Evolutionary conservation across 2,329 filamentous ascomycete species (phyloP).

Genomic region (Microcyclosporella mali): DNA sequence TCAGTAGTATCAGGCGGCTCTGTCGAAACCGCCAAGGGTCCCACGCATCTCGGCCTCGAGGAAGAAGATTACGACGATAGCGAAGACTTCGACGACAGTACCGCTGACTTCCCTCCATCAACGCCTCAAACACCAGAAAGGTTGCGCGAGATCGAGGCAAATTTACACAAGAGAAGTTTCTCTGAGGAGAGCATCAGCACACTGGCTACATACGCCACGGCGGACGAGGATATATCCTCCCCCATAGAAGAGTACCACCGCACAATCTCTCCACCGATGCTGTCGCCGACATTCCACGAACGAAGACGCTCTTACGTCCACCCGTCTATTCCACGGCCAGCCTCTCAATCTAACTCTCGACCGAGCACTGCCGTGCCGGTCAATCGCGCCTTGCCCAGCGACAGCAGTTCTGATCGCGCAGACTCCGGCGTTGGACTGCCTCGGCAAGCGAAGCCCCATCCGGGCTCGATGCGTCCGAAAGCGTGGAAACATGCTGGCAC

Average conservation of each 20-base stretch:
- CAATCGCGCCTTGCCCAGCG: slow-evolving; percentile 1
- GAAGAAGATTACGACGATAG: slow-evolving; percentile 3
- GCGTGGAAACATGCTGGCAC: neutral
- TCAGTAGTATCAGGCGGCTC: slow-evolving; percentile 48
- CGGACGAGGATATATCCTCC: slow-evolving; percentile 44
- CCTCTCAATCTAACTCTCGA: slow-evolving; percentile 3
- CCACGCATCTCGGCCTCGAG: slow-evolving; percentile 12
- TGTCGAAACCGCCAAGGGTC: slow-evolving; percentile 44
- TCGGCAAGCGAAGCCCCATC: slow-evolving; percentile 23
- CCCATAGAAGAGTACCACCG: slow-evolving; percentile 6
- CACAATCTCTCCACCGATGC: neutral
- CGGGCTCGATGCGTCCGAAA: slow-evolving; percentile 5
- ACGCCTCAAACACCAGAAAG: slow-evolving; percentile 31
- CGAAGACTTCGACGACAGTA: slow-evolving; percentile 16
- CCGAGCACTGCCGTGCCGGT: slow-evolving; percentile 2
- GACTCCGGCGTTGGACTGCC: slow-evolving; percentile 27
- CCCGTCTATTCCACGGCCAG: neutral
- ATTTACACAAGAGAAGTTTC: slow-evolving; percentile 42
- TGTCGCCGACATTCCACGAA: neutral
- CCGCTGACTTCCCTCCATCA: slow-evolving; percentile 20
- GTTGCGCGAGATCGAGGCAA: slow-evolving; percentile 30
- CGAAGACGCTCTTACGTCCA: neutral
- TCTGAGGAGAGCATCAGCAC: slow-evolving; percentile 58
- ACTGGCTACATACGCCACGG: slow-evolving; percentile 57
- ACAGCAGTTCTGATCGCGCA: slow-evolving; percentile 25